These are phyloP conservation scores for Citrus medica DNA, from an alignment of 345 rosid species.

Conservation along the genomic window DNA sequence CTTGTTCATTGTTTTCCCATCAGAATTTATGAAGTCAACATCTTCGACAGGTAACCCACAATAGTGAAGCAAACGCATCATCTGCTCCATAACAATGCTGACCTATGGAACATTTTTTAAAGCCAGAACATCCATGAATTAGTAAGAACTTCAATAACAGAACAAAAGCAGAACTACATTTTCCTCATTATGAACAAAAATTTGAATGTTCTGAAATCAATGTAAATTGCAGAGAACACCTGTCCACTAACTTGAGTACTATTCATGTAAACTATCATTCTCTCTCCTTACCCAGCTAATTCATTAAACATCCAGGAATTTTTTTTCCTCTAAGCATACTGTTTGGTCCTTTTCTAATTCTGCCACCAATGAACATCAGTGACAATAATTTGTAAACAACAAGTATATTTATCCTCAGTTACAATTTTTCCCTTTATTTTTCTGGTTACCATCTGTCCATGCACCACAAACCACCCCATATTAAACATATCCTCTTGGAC, in stretches of 20 bases:
- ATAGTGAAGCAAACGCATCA: conserved; percentile 83
- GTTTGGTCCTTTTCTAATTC: background rate
- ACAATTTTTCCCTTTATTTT: no score
- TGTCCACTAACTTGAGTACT: background rate
- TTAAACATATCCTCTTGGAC: no score
- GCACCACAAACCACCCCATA: no score
- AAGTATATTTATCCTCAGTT: background rate
- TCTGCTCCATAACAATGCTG: conserved; percentile 97
- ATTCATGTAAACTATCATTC: background rate
- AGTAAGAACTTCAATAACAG: background rate
- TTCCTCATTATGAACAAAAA: background rate
- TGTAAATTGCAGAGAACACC: background rate
- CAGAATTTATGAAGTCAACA: conserved; percentile 90
- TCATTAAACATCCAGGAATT: background rate
- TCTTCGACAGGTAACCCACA: conserved; percentile 95
- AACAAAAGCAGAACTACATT: background rate
- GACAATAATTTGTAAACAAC: background rate
- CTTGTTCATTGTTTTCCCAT: conserved; percentile 92
- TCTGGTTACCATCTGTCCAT: no score
- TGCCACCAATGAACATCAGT: background rate
- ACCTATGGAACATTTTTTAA: conserved; percentile 44
- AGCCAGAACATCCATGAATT: background rate
- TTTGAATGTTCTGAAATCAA: background rate
- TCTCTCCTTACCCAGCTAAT: background rate
- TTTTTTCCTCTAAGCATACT: background rate